Conservation (phyloP, 257 asterid genomes). For the Solanum commersonii region DNA sequence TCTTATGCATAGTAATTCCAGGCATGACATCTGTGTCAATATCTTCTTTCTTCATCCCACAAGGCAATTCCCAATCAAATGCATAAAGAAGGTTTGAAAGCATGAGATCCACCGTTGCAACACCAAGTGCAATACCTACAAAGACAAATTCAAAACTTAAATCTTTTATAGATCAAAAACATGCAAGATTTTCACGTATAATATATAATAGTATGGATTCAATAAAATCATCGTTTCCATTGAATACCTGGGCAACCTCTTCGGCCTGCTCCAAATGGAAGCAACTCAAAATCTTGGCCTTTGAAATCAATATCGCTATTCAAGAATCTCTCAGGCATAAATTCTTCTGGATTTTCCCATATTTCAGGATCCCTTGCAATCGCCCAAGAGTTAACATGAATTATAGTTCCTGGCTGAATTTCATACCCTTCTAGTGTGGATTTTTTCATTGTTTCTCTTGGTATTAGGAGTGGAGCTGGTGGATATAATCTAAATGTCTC, state of each 20-base stretch:
- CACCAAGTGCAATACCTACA: background rate
- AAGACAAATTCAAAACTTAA: too few species aligned
- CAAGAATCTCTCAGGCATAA: background rate
- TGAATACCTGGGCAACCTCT: background rate
- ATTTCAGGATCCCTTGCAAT: too few species aligned
- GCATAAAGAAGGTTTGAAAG: background rate
- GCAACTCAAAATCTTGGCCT: background rate
- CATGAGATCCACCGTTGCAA: background rate
- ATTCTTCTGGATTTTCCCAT: background rate
- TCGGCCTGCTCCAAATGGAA: background rate
- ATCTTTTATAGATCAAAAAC: too few species aligned
- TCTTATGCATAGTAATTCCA: background rate
- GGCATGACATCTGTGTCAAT: background rate
- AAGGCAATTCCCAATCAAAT: background rate
- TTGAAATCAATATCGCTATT: background rate
- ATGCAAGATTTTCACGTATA: too few species aligned
- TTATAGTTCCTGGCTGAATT: too few species aligned
- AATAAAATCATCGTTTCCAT: too few species aligned
- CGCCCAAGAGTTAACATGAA: too few species aligned
- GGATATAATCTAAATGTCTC: background rate
- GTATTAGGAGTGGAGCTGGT: rapidly evolving
- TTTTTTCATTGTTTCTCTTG: background rate
- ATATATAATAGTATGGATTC: too few species aligned
- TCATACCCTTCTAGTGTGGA: background rate
- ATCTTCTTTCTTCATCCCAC: background rate